These are phyloP conservation scores for Trichoderma reesei DNA, from an alignment of 495 filamentous ascomycete species.

Conservation along the genomic window DNA sequence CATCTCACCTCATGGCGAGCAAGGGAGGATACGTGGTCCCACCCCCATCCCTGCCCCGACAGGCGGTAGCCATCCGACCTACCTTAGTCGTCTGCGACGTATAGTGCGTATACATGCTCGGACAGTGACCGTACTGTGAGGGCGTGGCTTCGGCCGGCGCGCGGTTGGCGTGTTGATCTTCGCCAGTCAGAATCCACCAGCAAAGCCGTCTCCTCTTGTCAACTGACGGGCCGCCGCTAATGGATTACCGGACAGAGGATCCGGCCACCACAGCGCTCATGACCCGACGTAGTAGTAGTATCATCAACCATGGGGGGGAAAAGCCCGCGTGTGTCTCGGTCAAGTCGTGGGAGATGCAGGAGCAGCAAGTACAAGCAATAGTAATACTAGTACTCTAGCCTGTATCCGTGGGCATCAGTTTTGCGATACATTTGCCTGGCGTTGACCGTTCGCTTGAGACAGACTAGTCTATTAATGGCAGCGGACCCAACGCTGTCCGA, in stretches of 20 bases:
- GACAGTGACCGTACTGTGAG: not conserved
- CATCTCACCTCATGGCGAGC: not conserved
- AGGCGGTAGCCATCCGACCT: not conserved
- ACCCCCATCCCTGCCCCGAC: not conserved
- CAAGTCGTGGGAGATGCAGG: not conserved
- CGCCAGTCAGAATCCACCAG: not conserved
- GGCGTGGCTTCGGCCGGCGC: not conserved
- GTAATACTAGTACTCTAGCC: no score
- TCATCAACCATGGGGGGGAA: not conserved
- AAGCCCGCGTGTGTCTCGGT: not conserved
- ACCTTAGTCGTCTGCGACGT: not conserved
- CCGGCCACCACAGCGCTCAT: not conserved
- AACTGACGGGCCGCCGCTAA: not conserved
- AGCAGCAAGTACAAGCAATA: not conserved
- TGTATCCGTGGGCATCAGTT: no score
- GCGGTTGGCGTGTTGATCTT: slow-evolving; percentile 1
- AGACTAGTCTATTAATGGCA: not conserved
- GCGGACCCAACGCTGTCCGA: not conserved
- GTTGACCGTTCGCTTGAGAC: not conserved
- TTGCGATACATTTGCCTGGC: not conserved
- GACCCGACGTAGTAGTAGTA: no score
- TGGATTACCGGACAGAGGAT: not conserved
- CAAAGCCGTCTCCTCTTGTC: not conserved
- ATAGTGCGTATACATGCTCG: not conserved
- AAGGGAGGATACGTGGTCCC: not conserved